Conservation (phyloP, 2,329 filamentous ascomycete genomes). For the Zymoseptoria tritici region DNA sequence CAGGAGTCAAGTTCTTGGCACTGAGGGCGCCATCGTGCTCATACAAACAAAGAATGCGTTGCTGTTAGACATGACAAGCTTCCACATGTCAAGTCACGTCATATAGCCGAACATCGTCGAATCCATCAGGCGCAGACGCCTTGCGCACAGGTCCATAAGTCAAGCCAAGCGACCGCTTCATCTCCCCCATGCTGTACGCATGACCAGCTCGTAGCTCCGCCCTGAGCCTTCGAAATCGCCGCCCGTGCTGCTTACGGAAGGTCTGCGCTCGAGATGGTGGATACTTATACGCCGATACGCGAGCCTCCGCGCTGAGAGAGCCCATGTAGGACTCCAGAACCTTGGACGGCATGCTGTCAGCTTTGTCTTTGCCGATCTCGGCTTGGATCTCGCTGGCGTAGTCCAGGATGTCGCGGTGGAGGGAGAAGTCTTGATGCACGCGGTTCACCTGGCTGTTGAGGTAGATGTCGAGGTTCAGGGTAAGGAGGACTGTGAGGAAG, state of each 20-base stretch:
- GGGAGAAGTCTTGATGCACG: conserved; percentile 2
- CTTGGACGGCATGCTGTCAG: conserved; percentile 6
- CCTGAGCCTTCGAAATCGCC: neutral
- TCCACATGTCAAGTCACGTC: neutral
- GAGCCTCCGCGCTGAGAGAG: neutral
- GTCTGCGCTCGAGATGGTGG: conserved; percentile 2
- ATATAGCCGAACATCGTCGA: conserved; percentile 47
- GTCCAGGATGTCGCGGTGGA: conserved; percentile 11
- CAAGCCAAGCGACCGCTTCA: conserved; percentile 5
- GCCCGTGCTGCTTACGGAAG: neutral
- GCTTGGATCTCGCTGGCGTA: conserved; percentile 7
- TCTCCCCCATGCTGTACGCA: conserved; percentile 5
- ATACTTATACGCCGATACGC: conserved; percentile 5
- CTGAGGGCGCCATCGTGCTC: neutral
- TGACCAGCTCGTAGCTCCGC: conserved; percentile 4
- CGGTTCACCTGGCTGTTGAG: conserved; percentile 5
- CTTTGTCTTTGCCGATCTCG: conserved; percentile 2
- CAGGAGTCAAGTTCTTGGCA: too few relatives aligned
- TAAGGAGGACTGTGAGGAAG: conserved; percentile 1
- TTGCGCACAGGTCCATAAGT: conserved; percentile 4
- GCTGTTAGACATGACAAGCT: neutral
- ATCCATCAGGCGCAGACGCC: conserved; percentile 56
- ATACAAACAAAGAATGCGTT: neutral
- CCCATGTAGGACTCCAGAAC: conserved; percentile 4
- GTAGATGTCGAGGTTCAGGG: conserved; percentile 6